Percentiles rank a stretch among this genome's conserved stretches.
These are phyloP conservation scores for Erodium trifolium DNA, from an alignment of 441 rosid species.

Conservation along the genomic window DNA sequence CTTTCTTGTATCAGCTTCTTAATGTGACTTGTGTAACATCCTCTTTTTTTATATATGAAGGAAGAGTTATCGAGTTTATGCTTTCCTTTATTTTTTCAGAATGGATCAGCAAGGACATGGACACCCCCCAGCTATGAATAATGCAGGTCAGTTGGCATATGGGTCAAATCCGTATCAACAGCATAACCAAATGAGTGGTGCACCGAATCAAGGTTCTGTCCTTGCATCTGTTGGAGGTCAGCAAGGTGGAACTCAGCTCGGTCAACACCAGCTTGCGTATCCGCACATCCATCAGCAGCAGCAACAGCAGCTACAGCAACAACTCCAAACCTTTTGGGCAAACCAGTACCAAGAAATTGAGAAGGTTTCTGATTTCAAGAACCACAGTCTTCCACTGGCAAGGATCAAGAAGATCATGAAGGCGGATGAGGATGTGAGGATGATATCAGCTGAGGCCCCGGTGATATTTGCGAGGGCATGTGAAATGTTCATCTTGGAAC, in stretches of 20 bases:
- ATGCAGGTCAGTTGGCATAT: constrained; percentile 46
- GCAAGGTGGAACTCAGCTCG: constrained; percentile 27
- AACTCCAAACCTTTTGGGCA: constrained; percentile 67
- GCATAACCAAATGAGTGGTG: constrained; percentile 43
- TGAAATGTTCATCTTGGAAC: constrained; percentile 79
- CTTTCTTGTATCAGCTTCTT: background rate
- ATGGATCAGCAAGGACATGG: constrained; percentile 87
- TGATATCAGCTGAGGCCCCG: constrained; percentile 92
- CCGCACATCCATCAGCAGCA: constrained; percentile 77
- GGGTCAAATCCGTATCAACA: constrained; percentile 52
- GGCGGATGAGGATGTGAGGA: constrained; percentile 81
- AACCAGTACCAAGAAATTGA: constrained; percentile 65
- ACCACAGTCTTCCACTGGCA: constrained; percentile 77
- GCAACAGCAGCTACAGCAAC: constrained; percentile 73
- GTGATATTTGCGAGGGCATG: constrained; percentile 32
- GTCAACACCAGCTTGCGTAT: constrained; percentile 63
- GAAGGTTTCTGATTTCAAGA: constrained; percentile 66
- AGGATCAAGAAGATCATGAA: constrained; percentile 94
- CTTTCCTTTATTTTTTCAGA: constrained; percentile 18
- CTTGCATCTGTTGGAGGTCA: constrained; percentile 25
- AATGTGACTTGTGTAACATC: constrained; percentile 6
- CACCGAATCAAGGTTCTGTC: constrained; percentile 25
- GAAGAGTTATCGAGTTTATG: constrained; percentile 16
- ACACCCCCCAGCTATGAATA: constrained; percentile 39
- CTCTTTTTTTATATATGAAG: constrained; percentile 8